phyloP scores from a whole-genome alignment of 1,139 yeast genomes.

The Pichia sp. region DNA sequence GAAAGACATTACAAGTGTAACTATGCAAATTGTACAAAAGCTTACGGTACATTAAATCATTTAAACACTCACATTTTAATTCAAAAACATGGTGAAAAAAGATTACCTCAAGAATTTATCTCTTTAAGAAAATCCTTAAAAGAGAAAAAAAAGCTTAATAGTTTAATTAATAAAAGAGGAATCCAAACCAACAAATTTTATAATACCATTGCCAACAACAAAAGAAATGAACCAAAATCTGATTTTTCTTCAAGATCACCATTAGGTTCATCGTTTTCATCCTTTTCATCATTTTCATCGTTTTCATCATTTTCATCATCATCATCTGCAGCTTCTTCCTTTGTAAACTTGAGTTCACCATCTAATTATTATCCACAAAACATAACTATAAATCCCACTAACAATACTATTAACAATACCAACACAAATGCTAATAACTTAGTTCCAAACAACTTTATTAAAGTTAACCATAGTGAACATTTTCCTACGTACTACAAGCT shows the following conservation, averaged over 20 bases:
- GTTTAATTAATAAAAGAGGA: background rate
- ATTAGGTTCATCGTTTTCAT: background rate
- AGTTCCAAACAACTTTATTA: too few species aligned
- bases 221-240: too few species aligned
- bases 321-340: too few species aligned
- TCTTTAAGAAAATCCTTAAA: conserved; percentile 7
- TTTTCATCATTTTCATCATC: background rate
- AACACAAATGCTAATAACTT: too few species aligned
- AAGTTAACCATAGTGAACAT: too few species aligned
- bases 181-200: background rate
- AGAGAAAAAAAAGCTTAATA: background rate
- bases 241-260: background rate
- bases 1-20: conserved; percentile 60
- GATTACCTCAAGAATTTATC: conserved; percentile 52
- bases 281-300: background rate
- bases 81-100: conserved; percentile 66
- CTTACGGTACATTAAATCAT: conserved; percentile 74
- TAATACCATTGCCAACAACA: background rate
- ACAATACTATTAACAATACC: background rate
- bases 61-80: conserved; percentile 69
- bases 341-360: too few species aligned
- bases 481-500: too few species aligned
- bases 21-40: conserved; percentile 56
- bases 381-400: background rate
- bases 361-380: too few species aligned